Percentiles rank a stretch among this genome's conserved stretches.
Evolutionary conservation across 177 flowering plant genomes (phyloP).

Genomic region (Vitis hybrid): DNA sequence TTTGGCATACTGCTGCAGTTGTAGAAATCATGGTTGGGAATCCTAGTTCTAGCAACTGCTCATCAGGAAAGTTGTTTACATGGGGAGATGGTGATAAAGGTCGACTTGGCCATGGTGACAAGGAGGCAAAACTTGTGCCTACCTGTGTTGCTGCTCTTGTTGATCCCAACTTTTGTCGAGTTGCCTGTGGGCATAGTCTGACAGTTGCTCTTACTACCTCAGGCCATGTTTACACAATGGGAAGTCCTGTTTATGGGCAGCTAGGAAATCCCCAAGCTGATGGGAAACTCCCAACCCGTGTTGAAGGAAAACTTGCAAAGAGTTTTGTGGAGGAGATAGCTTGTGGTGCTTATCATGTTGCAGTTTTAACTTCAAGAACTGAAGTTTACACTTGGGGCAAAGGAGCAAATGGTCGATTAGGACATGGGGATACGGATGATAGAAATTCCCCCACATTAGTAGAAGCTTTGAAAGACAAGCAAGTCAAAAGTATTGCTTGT

Average conservation of each 20-base stretch:
- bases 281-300: constrained; percentile 85
- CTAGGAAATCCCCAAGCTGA: constrained; percentile 91
- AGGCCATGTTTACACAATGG: constrained; percentile 94
- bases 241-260: constrained; percentile 93
- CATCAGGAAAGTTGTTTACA: constrained; percentile 89
- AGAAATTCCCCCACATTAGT: constrained; percentile 71
- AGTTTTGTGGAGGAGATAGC: constrained; percentile 93
- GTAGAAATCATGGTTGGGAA: constrained; percentile 94
- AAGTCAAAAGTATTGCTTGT: constrained; percentile 94
- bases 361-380: constrained; percentile 86
- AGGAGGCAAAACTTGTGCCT: constrained; percentile 85
- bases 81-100: constrained; percentile 99
- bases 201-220: constrained; percentile 92
- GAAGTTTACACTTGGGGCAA: constrained; percentile 99
- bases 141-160: constrained; percentile 94
- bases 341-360: constrained; percentile 98
- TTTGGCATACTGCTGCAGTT: constrained; percentile 99
- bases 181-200: constrained; percentile 92
- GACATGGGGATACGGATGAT: constrained; percentile 93
- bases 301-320: constrained; percentile 84
- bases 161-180: constrained; percentile 88
- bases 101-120: constrained; percentile 92
- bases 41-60: constrained; percentile 89
- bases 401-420: constrained; percentile 94
- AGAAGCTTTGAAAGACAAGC: constrained; percentile 94